Percentiles rank a stretch among this genome's conserved stretches.
These are phyloP conservation scores for Aspergillus panamensis DNA, from an alignment of 495 filamentous ascomycete species.

Conservation along the genomic window DNA sequence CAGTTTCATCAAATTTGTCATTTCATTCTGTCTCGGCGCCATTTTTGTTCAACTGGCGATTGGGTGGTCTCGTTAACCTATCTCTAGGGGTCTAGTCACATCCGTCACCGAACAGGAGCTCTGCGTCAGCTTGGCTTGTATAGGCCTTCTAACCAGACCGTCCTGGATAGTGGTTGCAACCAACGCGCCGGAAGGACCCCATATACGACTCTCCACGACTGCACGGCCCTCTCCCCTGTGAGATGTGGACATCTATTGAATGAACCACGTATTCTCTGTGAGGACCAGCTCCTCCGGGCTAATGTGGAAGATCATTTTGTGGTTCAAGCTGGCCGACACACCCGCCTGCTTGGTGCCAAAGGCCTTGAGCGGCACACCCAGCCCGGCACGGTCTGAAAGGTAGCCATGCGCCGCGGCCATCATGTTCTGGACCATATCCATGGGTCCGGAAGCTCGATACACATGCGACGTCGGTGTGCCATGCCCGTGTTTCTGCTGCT, in stretches of 20 bases:
- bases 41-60: no score
- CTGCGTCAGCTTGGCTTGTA: conserved; percentile 3
- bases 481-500: background rate
- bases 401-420: conserved; percentile 1
- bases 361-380: conserved; percentile 1
- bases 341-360: conserved; percentile 1
- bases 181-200: conserved; percentile 6
- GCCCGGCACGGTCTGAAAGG: conserved; percentile 2
- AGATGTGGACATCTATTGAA: conserved; percentile 9
- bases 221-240: background rate
- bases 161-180: conserved; percentile 6
- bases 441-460: background rate
- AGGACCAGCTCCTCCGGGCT: conserved; percentile 5
- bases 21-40: no score
- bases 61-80: no score
- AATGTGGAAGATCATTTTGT: conserved; percentile 9
- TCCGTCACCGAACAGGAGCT: background rate
- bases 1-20: no score
- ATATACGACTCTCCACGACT: conserved; percentile 6
- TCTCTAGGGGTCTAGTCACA: background rate
- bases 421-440: background rate
- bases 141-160: background rate
- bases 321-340: conserved; percentile 6
- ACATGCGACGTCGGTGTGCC: background rate
- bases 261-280: conserved; percentile 4